phyloP scores from a whole-genome alignment of 192 early-diverging fungal genomes.

The Diversispora epigaea region DNA sequence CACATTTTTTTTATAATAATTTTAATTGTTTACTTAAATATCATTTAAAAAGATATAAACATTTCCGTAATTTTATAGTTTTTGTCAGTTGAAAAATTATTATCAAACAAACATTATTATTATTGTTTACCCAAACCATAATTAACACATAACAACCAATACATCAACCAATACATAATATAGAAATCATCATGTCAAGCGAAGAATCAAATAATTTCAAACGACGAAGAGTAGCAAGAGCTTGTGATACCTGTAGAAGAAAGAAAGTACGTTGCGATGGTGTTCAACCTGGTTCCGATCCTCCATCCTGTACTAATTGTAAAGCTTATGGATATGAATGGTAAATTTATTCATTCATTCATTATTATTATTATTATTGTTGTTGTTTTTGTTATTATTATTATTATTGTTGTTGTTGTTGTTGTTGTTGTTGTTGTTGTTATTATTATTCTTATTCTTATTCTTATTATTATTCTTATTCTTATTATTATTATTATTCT shows the following conservation, averaged over 20 bases:
- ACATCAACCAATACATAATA: no score
- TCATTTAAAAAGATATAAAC: no score
- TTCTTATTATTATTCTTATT: background rate
- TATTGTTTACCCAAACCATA: no score
- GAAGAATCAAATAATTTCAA: constrained; percentile 21
- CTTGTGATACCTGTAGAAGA: constrained; percentile 71
- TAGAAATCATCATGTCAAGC: constrained; percentile 21
- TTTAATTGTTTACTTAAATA: no score
- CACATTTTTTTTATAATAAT: no score
- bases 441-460: background rate
- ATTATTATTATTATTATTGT: background rate
- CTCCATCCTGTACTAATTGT: constrained; percentile 69
- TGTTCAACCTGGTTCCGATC: constrained; percentile 47
- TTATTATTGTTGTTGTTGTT: background rate
- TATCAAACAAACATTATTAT: no score
- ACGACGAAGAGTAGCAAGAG: constrained; percentile 31
- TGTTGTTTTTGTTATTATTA: background rate
- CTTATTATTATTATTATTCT: background rate
- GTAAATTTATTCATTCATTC: constrained; percentile 30
- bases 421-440: background rate
- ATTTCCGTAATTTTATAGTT: no score
- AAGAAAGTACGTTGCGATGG: constrained; percentile 88
- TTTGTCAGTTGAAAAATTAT: no score
- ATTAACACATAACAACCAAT: no score
- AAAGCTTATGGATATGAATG: constrained; percentile 63